Evolutionary conservation across 306 rosid genomes (phyloP).

Genomic region (Lathyrus aphaca): DNA sequence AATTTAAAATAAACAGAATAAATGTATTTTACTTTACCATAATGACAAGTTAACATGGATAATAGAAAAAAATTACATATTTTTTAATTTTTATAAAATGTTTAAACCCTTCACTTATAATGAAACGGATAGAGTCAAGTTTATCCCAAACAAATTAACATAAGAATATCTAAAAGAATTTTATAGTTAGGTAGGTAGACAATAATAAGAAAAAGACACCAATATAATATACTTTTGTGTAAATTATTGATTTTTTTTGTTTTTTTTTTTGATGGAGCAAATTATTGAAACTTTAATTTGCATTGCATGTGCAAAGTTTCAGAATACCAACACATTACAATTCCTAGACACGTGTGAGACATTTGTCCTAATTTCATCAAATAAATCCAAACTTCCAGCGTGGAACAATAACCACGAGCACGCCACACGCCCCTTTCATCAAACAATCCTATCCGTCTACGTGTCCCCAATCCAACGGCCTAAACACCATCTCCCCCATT

Average conservation of each 20-base stretch:
- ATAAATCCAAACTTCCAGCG: constrained; percentile 7
- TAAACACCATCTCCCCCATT: neutral
- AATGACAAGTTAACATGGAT: too few species aligned
- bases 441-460: constrained; percentile 30
- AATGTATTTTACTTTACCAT: too few species aligned
- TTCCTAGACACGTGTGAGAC: constrained; percentile 30
- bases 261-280: too few species aligned
- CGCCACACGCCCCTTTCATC: constrained; percentile 61
- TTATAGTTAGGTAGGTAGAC: neutral
- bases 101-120: too few species aligned
- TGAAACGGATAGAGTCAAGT: too few species aligned
- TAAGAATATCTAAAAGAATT: too few species aligned
- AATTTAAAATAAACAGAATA: too few species aligned
- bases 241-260: too few species aligned
- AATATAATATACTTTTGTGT: neutral
- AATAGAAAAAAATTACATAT: too few species aligned
- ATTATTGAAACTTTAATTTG: neutral
- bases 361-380: constrained; percentile 13
- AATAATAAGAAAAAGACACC: neutral
- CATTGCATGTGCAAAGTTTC: neutral
- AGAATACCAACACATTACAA: neutral
- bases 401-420: constrained; percentile 53
- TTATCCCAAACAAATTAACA: too few species aligned
- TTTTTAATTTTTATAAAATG: too few species aligned
- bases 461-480: constrained; percentile 40